Conservation (phyloP, 2,329 filamentous ascomycete species). For the Stagonosporopsis rhizophila region DNA sequence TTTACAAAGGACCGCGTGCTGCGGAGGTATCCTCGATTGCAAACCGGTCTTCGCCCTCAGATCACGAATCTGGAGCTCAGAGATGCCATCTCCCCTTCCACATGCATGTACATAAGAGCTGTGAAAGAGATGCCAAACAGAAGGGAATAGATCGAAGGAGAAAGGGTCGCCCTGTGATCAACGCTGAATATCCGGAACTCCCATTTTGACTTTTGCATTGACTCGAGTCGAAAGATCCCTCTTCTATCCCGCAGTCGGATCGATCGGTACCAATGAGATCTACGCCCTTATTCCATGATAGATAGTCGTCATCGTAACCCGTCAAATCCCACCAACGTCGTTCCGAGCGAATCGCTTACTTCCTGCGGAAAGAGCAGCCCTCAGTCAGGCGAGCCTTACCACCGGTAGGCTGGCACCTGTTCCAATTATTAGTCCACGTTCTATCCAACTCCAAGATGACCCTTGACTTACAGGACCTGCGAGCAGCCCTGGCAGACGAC, state of each 20-base stretch:
- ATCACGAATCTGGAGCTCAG: conserved; percentile 48
- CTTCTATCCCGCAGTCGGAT: conserved; percentile 54
- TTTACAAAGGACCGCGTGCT: conserved; percentile 52
- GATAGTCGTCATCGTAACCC: conserved; percentile 49
- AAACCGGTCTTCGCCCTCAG: conserved; percentile 51
- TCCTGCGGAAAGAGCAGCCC: conserved; percentile 99
- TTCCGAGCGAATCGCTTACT: conserved; percentile 71
- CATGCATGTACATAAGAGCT: conserved; percentile 53
- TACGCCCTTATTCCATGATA: conserved; percentile 48
- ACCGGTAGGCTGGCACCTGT: conserved; percentile 92
- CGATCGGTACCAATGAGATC: conserved; percentile 52
- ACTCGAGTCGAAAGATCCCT: conserved; percentile 53
- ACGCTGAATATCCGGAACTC: conserved; percentile 56
- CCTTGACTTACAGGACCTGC: conserved; percentile 74
- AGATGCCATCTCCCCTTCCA: conserved; percentile 53
- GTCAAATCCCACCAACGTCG: conserved; percentile 41
- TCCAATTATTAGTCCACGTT: conserved; percentile 34
- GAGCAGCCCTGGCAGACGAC: conserved; percentile 99
- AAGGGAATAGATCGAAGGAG: conserved; percentile 48
- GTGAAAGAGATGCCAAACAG: conserved; percentile 49
- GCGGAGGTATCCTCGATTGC: conserved; percentile 57
- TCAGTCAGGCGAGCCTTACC: conserved; percentile 98
- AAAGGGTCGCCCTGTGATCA: conserved; percentile 49
- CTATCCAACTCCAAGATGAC: conserved; percentile 3
- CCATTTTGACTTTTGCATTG: conserved; percentile 52